Percentiles rank a stretch among this genome's conserved stretches.
Evolutionary conservation across 1,284 basidiomycete species (phyloP).

Genomic region (Cutaneotrichosporon sp.): DNA sequence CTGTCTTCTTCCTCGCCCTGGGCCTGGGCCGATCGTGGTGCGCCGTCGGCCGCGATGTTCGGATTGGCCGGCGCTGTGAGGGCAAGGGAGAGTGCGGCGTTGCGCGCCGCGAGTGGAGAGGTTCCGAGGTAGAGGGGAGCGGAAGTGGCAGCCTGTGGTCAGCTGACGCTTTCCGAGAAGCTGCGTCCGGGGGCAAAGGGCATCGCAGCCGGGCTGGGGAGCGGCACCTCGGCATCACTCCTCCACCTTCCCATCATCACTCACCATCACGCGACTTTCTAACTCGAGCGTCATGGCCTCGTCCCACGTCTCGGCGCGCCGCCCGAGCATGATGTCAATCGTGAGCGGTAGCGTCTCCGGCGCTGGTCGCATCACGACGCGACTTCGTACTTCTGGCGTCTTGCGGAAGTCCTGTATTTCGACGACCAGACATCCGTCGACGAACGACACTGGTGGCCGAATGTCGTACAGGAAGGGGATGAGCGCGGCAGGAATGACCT

Average conservation of each 20-base stretch:
- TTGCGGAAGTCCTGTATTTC: conserved; percentile 53
- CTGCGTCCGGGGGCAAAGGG: too few relatives aligned
- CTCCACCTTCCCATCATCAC: conserved; percentile 17
- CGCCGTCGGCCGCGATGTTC: conserved; percentile 43
- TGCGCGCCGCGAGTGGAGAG: conserved; percentile 49
- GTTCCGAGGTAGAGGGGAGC: conserved; percentile 54
- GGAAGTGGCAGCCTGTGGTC: conserved; percentile 50
- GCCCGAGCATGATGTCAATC: conserved; percentile 50
- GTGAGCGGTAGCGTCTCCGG: conserved; percentile 50
- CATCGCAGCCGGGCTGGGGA: too few relatives aligned
- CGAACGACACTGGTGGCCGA: conserved; percentile 47
- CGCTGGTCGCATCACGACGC: conserved; percentile 54
- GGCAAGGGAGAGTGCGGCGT: conserved; percentile 49
- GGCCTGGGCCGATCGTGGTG: conserved; percentile 24
- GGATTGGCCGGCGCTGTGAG: conserved; percentile 48
- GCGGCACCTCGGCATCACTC: too few relatives aligned
- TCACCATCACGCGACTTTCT: conserved; percentile 52
- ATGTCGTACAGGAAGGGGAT: conserved; percentile 53
- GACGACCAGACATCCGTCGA: conserved; percentile 54
- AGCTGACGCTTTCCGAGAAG: too few relatives aligned
- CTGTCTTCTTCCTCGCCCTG: conserved; percentile 26
- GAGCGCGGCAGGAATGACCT: conserved; percentile 51
- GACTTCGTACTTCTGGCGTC: conserved; percentile 34
- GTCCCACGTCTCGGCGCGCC: conserved; percentile 47
- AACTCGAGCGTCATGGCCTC: conserved; percentile 50